phyloP scores from a whole-genome alignment of 2,329 filamentous ascomycete species.

The Xylariomycetidae sp. region DNA sequence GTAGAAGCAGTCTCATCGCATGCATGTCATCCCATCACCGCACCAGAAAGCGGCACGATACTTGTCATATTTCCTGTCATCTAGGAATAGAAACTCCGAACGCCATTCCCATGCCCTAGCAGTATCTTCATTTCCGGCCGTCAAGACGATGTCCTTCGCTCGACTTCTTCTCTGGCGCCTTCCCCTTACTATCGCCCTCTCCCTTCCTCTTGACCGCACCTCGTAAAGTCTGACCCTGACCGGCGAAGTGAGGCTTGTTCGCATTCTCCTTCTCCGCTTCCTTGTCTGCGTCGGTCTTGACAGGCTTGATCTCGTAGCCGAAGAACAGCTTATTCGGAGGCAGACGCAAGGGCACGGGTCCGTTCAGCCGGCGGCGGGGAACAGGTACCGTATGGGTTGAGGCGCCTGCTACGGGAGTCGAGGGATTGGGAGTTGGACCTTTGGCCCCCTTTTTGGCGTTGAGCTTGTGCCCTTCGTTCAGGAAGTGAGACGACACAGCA shows the following conservation, averaged over 20 bases:
- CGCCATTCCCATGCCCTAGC: too few relatives aligned
- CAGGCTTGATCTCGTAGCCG: conserved; percentile 86
- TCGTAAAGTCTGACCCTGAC: conserved; percentile 76
- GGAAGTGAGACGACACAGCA: conserved; percentile 64
- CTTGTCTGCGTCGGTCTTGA: conserved; percentile 73
- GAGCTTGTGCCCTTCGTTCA: conserved; percentile 76
- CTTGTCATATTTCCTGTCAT: too few relatives aligned
- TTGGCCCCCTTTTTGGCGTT: conserved; percentile 78
- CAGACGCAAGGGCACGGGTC: conserved; percentile 79
- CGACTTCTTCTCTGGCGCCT: conserved; percentile 43
- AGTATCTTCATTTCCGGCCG: conserved; percentile 33
- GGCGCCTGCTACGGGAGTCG: conserved; percentile 63
- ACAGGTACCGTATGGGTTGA: conserved; percentile 34
- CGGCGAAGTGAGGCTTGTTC: conserved; percentile 71
- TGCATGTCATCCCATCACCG: too few relatives aligned
- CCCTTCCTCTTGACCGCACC: conserved; percentile 68
- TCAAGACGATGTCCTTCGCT: conserved; percentile 41
- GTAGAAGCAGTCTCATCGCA: too few relatives aligned
- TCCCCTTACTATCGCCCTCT: conserved; percentile 42
- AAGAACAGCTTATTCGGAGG: conserved; percentile 93
- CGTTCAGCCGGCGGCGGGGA: conserved; percentile 56
- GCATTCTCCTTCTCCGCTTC: conserved; percentile 62
- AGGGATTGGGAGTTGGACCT: conserved; percentile 64
- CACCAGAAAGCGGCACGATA: too few relatives aligned
- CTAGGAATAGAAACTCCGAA: too few relatives aligned